Base-by-base conservation (phyloP, 345 rosid genomes). In the Gossypium anomalum region DNA sequence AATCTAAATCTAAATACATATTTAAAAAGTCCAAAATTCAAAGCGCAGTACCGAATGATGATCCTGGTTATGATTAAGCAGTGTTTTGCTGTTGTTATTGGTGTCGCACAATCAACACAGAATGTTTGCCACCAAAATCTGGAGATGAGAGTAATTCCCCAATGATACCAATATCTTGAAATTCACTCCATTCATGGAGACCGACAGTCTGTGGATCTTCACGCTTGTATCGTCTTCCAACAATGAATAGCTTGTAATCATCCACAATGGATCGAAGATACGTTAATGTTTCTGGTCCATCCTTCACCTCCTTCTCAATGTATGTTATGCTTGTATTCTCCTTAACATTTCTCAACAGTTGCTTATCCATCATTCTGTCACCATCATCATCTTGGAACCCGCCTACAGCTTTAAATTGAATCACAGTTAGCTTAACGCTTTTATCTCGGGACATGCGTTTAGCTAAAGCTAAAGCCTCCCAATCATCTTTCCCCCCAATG, bases 401-500 rank as follows among this genome's bases (percentile, higher is more conserved):
- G 1, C 25, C 51, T 9, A 0, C 59, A 68, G 34, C 20, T 68
- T 22, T 16, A 22, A 83, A 74, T 11, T 55, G 76, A 16, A 80
- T 7, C 1, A 85, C 76, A 0, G 71, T 67, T 16, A 82, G 62
- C 8, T 38, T 67, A 38, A 78, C 59, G 1, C 58, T 70, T 2
- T 79, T n/a, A 51, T 79, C 68, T 53, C 58, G 48, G 10, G 79
- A 79, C 72, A 80, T 76, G 61, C 81, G 77, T 19, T 34, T 63
- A 1, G 80, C 82, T 4, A 80, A 63, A 3, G 81, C 48, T 38
- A 85, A 44, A 16, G 84, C 87, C 74, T 85, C 87, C 27, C 82
- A 43, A 75, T 85, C 87, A 19, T 85, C 85, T 1, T 52, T 56
- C 11, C 87, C 87, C 0, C 87, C 85, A 9, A 82, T 20, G 70